A percentile compares a stretch with the other conserved stretches of the same genome.
Evolutionary conservation across 805 yeast genomes (phyloP).

Genomic region (Wickerhamomyces bovis): DNA sequence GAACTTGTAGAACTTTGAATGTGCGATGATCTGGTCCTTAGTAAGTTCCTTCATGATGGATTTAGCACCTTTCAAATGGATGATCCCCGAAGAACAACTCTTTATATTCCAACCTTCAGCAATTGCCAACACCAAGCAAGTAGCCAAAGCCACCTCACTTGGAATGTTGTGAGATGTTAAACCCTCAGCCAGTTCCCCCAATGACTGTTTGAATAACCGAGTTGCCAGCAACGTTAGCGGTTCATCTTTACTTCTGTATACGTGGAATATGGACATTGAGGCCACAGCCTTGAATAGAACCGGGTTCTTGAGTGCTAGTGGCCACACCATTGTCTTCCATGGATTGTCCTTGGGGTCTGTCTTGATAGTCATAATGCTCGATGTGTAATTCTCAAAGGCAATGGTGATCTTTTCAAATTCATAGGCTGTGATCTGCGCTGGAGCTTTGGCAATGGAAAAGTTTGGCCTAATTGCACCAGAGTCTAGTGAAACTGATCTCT

Average conservation of each 20-base stretch:
- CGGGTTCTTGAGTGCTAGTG: constrained; percentile 48
- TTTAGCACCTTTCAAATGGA: constrained; percentile 62
- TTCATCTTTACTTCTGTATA: constrained; percentile 4
- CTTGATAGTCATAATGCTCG: constrained; percentile 54
- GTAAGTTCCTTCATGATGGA: constrained; percentile 46
- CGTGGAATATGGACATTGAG: constrained; percentile 57
- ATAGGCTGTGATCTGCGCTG: not conserved
- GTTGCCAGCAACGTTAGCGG: not conserved
- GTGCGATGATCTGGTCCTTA: constrained; percentile 5
- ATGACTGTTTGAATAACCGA: constrained; percentile 47
- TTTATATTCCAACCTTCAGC: constrained; percentile 68
- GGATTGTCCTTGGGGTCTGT: constrained; percentile 64
- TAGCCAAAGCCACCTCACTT: constrained; percentile 60
- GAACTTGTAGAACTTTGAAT: constrained; percentile 16
- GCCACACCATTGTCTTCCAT: constrained; percentile 54
- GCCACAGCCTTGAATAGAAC: constrained; percentile 58
- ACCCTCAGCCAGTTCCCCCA: constrained; percentile 54
- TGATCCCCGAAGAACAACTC: constrained; percentile 54
- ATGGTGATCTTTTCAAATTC: constrained; percentile 20
- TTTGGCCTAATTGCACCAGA: not conserved
- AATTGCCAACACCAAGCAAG: constrained; percentile 57
- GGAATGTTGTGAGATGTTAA: constrained; percentile 41
- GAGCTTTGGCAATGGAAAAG: not conserved
- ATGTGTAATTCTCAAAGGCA: constrained; percentile 40
- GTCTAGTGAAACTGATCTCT: not conserved